Base-by-base conservation (phyloP, 345 rosid genomes). In the Eucalyptus tenuipes region DNA sequence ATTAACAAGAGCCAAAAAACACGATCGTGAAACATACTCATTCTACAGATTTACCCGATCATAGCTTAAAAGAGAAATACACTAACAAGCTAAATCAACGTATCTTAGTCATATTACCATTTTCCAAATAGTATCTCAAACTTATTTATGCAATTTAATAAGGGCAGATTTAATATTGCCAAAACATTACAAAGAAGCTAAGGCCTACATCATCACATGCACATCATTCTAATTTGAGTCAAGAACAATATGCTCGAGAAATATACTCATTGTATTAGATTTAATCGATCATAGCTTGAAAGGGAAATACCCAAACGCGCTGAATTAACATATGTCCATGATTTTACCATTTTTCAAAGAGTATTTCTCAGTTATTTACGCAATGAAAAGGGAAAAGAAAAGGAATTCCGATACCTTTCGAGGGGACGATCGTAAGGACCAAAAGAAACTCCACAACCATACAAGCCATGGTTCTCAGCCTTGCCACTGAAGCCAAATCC, bases 391-490 rank as follows among this genome's bases (percentile, higher is more conserved):
- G 53, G 44, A 66, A 49, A 31, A 31, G 79, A 31, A 75, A 79
- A 27, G 33, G 48, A 50, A 31, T 80, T 13, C 16, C 31, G 87
- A 88, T 88, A 96, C 98, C 98, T 93, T 55, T 95, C 97, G 29
- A 94, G 85, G 55, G 97, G 95, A 80, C 92, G 92, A 89, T 94
- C 89, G 88, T 93, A 95, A 2, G 98, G 97, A 12, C 93, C 90
- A 71, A 96, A 92, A 92, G 95, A 94, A 87, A 95, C 50, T 16
- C 99, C 99, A 33, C 90, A 71, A 1, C 99, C 98, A 66, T 90
- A 92, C 88, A 93, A 90, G 3, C 94, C 95, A 33, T 90, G 87
- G 89, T 92, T 92, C 61, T 42, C 85, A 8, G 89, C 90, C 87
- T 87, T 86, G 33, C 89, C 90, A 22, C 45, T 61, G 40, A 80